phyloP scores from a whole-genome alignment of 805 yeast genomes.

The Teunomyces aglyptinius region DNA sequence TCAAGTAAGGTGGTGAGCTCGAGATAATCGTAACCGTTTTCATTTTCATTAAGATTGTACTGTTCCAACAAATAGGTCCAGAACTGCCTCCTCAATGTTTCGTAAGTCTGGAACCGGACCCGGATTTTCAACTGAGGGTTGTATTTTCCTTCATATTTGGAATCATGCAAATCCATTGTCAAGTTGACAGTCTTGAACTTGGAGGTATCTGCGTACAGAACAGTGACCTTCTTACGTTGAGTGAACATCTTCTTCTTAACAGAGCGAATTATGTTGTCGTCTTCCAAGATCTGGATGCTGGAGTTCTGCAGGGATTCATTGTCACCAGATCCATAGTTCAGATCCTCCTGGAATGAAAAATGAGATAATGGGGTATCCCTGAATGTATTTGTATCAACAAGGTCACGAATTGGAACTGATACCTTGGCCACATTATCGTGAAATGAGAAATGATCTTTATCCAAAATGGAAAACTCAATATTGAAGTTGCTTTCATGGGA shows the following conservation, averaged over 20 bases:
- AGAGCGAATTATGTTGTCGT: slow-evolving; percentile 30
- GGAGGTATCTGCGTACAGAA: slow-evolving; percentile 36
- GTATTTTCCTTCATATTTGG: slow-evolving; percentile 35
- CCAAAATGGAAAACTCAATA: slow-evolving; percentile 71
- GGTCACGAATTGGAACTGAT: slow-evolving; percentile 52
- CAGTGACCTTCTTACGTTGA: slow-evolving; percentile 29
- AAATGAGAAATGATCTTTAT: slow-evolving; percentile 77
- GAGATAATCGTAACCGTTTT: slow-evolving; percentile 47
- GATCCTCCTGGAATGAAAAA: neutral
- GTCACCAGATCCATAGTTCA: neutral
- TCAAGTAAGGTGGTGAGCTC: slow-evolving; percentile 68
- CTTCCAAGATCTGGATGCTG: slow-evolving; percentile 23
- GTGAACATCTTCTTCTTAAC: slow-evolving; percentile 26
- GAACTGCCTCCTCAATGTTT: slow-evolving; percentile 58
- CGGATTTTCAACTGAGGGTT: slow-evolving; percentile 57
- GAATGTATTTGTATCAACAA: slow-evolving; percentile 33
- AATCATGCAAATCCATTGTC: slow-evolving; percentile 28
- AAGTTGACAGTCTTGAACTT: slow-evolving; percentile 43
- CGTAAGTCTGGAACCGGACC: slow-evolving; percentile 67
- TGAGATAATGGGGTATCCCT: slow-evolving; percentile 9
- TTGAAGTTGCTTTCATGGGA: slow-evolving; percentile 64
- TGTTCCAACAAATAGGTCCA: slow-evolving; percentile 65
- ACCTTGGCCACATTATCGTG: slow-evolving; percentile 80
- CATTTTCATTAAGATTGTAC: slow-evolving; percentile 43
- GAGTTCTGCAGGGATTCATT: slow-evolving; percentile 12